A percentile compares a stretch with the other conserved stretches of the same genome.
Conservation (phyloP, 208 protist genomes). For the Leishmania major region DNA sequence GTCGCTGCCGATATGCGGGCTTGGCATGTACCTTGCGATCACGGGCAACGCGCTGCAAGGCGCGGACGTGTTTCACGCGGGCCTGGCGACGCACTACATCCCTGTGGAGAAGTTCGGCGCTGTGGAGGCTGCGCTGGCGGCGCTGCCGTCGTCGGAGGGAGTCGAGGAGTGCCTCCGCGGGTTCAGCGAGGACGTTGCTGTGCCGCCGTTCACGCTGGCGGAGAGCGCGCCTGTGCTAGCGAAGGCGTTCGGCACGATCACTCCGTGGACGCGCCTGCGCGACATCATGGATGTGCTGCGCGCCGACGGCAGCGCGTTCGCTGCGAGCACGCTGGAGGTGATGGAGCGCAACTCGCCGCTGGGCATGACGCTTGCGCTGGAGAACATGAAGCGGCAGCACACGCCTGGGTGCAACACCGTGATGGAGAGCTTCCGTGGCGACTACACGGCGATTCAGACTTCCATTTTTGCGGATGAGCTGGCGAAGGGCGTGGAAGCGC, state of each 20-base stretch:
- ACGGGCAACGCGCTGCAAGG: slow-evolving; percentile 81
- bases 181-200: slow-evolving; percentile 19
- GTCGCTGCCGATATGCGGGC: slow-evolving; percentile 40
- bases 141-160: slow-evolving; percentile 19
- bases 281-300: slow-evolving; percentile 47
- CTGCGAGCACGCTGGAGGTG: slow-evolving; percentile 28
- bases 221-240: slow-evolving; percentile 29
- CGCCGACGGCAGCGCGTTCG: slow-evolving; percentile 45
- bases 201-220: slow-evolving; percentile 58
- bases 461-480: slow-evolving; percentile 32
- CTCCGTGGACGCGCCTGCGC: slow-evolving; percentile 36
- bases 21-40: slow-evolving; percentile 80
- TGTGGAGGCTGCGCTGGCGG: slow-evolving; percentile 38
- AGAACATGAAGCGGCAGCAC: slow-evolving; percentile 40
- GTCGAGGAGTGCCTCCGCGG: slow-evolving; percentile 43
- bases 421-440: slow-evolving; percentile 22
- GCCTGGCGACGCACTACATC: slow-evolving; percentile 82
- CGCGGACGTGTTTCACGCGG: slow-evolving; percentile 61
- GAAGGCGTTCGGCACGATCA: slow-evolving; percentile 40
- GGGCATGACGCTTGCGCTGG: slow-evolving; percentile 50
- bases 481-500: slow-evolving; percentile 42
- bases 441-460: slow-evolving; percentile 37
- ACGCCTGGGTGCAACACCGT: slow-evolving; percentile 5
- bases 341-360: slow-evolving; percentile 60
- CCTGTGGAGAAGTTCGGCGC: slow-evolving; percentile 27